phyloP scores from a whole-genome alignment of 495 filamentous ascomycete species.

The Penicillium arizonense region DNA sequence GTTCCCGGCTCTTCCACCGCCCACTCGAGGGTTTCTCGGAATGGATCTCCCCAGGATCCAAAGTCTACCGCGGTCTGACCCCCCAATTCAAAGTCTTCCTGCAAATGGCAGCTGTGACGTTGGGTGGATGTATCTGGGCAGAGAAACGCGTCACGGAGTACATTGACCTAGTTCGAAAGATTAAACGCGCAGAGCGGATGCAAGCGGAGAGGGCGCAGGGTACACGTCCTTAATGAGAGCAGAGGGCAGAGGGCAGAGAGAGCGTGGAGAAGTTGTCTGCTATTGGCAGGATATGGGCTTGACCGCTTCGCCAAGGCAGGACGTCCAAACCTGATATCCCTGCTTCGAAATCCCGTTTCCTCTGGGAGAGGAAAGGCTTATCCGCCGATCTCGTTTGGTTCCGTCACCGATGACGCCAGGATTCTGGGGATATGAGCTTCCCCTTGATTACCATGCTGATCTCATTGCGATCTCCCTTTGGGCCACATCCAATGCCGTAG shows the following conservation, averaged over 20 bases:
- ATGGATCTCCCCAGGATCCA: constrained; percentile 51
- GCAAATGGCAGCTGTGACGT: constrained; percentile 83
- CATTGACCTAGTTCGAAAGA: constrained; percentile 48
- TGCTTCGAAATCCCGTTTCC: not conserved
- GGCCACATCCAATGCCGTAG: constrained; percentile 12
- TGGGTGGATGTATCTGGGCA: constrained; percentile 82
- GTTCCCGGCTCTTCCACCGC: constrained; percentile 41
- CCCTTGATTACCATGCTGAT: constrained; percentile 13
- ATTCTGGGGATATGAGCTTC: constrained; percentile 2
- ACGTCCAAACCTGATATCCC: not conserved
- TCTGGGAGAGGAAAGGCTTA: too few species aligned
- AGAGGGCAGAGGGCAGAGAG: not conserved
- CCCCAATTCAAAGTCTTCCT: constrained; percentile 91
- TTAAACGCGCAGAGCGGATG: constrained; percentile 61
- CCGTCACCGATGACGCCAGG: constrained; percentile 8
- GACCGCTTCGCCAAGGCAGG: not conserved
- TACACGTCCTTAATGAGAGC: constrained; percentile 11
- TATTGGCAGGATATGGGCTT: not conserved
- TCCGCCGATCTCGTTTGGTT: not conserved
- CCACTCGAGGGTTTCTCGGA: constrained; percentile 45
- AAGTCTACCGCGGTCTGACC: constrained; percentile 78
- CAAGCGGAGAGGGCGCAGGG: constrained; percentile 54
- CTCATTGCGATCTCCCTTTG: constrained; percentile 21
- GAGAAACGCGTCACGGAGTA: constrained; percentile 73
- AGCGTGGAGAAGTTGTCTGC: not conserved